Conservation (phyloP, 768 basidiomycete species). For the Trametes cubensis region DNA sequence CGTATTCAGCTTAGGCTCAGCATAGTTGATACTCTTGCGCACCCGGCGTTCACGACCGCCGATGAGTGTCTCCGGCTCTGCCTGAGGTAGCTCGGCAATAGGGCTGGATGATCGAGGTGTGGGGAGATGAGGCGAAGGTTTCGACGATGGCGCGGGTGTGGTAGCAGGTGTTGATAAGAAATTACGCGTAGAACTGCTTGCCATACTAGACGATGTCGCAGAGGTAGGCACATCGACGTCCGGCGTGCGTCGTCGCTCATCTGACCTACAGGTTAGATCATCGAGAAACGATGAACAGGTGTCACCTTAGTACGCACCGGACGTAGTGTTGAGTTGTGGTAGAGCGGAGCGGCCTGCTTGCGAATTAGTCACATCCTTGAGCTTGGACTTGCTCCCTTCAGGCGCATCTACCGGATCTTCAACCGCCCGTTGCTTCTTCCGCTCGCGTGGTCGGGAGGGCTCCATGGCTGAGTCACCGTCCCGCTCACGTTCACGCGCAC, state of each 20-base stretch:
- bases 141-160: slow-evolving; percentile 40
- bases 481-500: slow-evolving; percentile 28
- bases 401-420: slow-evolving; percentile 36
- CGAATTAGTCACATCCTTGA: slow-evolving; percentile 70
- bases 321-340: slow-evolving; percentile 41
- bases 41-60: slow-evolving; percentile 55
- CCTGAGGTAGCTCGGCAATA: slow-evolving; percentile 44
- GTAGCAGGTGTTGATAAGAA: slow-evolving; percentile 47
- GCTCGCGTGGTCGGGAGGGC: slow-evolving; percentile 41
- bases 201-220: slow-evolving; percentile 39
- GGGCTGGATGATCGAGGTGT: slow-evolving; percentile 53
- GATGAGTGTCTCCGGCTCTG: slow-evolving; percentile 37
- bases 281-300: not conserved
- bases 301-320: slow-evolving; percentile 35
- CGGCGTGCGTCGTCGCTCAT: slow-evolving; percentile 41
- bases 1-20: slow-evolving; percentile 90
- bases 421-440: slow-evolving; percentile 39
- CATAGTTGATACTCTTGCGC: slow-evolving; percentile 83
- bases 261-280: slow-evolving; percentile 29
- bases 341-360: slow-evolving; percentile 42
- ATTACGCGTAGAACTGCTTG: slow-evolving; percentile 40
- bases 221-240: slow-evolving; percentile 39
- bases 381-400: slow-evolving; percentile 49
- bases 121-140: slow-evolving; percentile 42
- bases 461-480: slow-evolving; percentile 34